Evolutionary conservation across 2,329 filamentous ascomycete species (phyloP).

Genomic region (Pseudovirgaria hyperparasitica): DNA sequence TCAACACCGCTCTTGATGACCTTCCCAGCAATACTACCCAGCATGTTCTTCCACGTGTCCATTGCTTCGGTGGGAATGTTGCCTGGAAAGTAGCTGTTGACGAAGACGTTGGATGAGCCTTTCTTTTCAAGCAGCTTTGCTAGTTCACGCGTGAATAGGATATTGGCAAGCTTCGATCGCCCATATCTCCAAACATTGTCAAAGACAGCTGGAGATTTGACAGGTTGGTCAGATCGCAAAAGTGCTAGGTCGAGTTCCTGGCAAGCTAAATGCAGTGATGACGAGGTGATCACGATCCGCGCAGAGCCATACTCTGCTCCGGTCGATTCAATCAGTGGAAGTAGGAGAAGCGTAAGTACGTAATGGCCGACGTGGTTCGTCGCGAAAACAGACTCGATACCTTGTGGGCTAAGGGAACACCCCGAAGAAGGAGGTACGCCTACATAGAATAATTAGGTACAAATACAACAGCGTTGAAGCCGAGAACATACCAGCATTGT

Average conservation of each 20-base stretch:
- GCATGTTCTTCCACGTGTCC: slow-evolving; percentile 15
- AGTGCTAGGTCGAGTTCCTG: slow-evolving; percentile 13
- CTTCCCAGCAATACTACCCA: slow-evolving; percentile 12
- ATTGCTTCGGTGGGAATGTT: slow-evolving; percentile 21
- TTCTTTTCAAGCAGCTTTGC: slow-evolving; percentile 10
- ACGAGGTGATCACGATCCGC: slow-evolving; percentile 10
- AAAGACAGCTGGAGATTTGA: slow-evolving; percentile 8
- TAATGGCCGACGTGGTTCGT: slow-evolving; percentile 10
- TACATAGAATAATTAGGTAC: slow-evolving; percentile 2
- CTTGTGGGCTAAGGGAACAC: slow-evolving; percentile 12
- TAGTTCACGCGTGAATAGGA: slow-evolving; percentile 20
- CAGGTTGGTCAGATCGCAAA: slow-evolving; percentile 10
- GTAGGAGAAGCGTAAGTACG: slow-evolving; percentile 7
- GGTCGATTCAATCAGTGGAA: slow-evolving; percentile 5
- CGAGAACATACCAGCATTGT: slow-evolving; percentile 15
- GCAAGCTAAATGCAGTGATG: slow-evolving; percentile 16
- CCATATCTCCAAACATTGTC: slow-evolving; percentile 20
- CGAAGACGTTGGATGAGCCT: slow-evolving; percentile 14
- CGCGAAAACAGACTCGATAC: slow-evolving; percentile 9
- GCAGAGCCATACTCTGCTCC: slow-evolving; percentile 4
- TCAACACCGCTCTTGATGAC: slow-evolving; percentile 11
- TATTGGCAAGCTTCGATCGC: slow-evolving; percentile 20
- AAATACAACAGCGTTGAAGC: background rate
- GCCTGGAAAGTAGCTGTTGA: slow-evolving; percentile 20
- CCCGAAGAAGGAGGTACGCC: slow-evolving; percentile 10